These are phyloP conservation scores for Phyllosticta citribraziliensis DNA, from an alignment of 2,329 filamentous ascomycete genomes.

Conservation along the genomic window DNA sequence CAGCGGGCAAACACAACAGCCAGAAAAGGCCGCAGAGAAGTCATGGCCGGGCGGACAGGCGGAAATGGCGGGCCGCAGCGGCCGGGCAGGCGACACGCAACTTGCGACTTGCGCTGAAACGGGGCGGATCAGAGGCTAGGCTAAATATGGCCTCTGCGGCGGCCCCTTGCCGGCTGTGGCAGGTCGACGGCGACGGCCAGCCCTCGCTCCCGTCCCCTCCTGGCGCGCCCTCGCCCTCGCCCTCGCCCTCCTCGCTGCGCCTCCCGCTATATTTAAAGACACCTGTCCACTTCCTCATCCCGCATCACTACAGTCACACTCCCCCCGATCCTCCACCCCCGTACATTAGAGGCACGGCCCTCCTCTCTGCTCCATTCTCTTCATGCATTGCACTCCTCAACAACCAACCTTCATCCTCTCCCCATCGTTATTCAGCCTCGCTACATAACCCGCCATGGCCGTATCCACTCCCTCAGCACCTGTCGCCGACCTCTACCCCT, in stretches of 20 bases:
- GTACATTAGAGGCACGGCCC: slow-evolving; percentile 9
- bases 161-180: not conserved
- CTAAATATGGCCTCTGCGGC: not conserved
- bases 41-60: not conserved
- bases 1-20: not conserved
- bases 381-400: not conserved
- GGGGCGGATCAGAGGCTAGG: not conserved
- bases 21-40: not conserved
- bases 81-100: not conserved
- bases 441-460: not conserved
- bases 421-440: not conserved
- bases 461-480: not conserved
- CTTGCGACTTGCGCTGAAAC: not conserved
- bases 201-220: not conserved
- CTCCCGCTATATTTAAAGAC: slow-evolving; percentile 7
- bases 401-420: not conserved
- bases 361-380: not conserved
- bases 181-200: no score
- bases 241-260: not conserved
- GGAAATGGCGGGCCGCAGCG: not conserved
- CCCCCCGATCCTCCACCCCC: not conserved
- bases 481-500: not conserved
- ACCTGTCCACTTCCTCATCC: slow-evolving; percentile 9
- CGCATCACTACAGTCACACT: not conserved
- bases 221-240: not conserved